Conservation (phyloP, 768 basidiomycete genomes). For the Lactarius quietus region DNA sequence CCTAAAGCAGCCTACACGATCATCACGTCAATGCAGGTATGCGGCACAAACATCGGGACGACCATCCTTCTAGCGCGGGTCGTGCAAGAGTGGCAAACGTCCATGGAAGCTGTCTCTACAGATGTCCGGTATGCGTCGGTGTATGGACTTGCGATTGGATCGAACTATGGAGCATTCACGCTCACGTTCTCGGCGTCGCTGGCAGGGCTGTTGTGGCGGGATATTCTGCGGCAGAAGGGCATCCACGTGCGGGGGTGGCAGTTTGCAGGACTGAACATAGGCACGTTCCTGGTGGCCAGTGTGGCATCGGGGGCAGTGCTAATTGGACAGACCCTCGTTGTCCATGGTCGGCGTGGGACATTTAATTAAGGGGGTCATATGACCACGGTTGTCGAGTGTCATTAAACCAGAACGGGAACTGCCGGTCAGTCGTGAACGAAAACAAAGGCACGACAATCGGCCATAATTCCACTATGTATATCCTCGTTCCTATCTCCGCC, state of each 20-base stretch:
- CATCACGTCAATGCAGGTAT: conserved; percentile 36
- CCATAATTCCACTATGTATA: background rate
- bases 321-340: conserved; percentile 60
- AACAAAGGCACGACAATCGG: background rate
- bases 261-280: conserved; percentile 77
- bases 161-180: conserved; percentile 88
- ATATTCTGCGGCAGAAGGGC: conserved; percentile 69
- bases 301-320: conserved; percentile 68
- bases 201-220: conserved; percentile 81
- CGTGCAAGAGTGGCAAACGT: conserved; percentile 44
- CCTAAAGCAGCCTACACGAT: background rate
- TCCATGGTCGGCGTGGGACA: background rate
- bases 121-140: conserved; percentile 25
- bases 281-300: conserved; percentile 60
- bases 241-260: conserved; percentile 54
- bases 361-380: conserved; percentile 3
- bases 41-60: conserved; percentile 89
- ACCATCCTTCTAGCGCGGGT: conserved; percentile 87
- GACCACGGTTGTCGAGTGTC: conserved; percentile 7
- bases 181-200: conserved; percentile 87
- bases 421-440: conserved; percentile 7
- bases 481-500: conserved; percentile 5
- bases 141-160: conserved; percentile 73
- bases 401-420: conserved; percentile 21
- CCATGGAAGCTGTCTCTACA: conserved; percentile 12